These are phyloP conservation scores for Misopates orontium DNA, from an alignment of 257 asterid genomes.

Conservation along the genomic window DNA sequence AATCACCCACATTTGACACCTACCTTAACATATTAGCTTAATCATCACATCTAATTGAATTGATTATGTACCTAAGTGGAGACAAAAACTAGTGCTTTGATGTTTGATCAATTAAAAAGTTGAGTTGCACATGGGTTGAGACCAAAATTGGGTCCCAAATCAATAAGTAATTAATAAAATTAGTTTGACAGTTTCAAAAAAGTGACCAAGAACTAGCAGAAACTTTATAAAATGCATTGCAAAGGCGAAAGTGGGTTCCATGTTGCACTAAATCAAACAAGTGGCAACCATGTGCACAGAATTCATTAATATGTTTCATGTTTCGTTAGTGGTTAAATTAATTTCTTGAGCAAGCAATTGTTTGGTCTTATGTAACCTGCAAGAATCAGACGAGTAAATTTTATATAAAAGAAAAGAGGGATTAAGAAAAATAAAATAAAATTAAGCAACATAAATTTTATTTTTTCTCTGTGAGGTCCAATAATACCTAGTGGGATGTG, in stretches of 20 bases:
- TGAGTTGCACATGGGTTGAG: slow-evolving; percentile 39
- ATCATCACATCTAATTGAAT: slow-evolving; percentile 27
- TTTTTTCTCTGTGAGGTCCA: no score
- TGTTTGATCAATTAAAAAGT: slow-evolving; percentile 18
- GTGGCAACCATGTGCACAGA: slow-evolving; percentile 39
- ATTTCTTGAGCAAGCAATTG: not conserved
- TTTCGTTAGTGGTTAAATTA: not conserved
- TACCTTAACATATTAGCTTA: slow-evolving; percentile 23
- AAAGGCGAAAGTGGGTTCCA: slow-evolving; percentile 36
- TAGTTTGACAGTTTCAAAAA: slow-evolving; percentile 29
- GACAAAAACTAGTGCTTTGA: slow-evolving; percentile 27
- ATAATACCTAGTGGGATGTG: no score
- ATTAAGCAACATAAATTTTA: no score
- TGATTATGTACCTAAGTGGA: slow-evolving; percentile 28
- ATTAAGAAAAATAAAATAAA: no score
- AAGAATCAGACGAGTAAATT: no score
- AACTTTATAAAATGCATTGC: slow-evolving; percentile 27
- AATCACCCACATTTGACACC: slow-evolving; percentile 33
- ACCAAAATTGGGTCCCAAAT: slow-evolving; percentile 34
- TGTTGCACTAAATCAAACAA: slow-evolving; percentile 21
- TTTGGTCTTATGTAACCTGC: no score
- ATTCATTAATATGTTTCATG: not conserved
- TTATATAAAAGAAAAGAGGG: no score
- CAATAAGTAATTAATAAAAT: slow-evolving; percentile 18
- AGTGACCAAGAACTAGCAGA: slow-evolving; percentile 24